Evolutionary conservation across 306 rosid species (phyloP).

Genomic region (Sechiopsis laciniata): DNA sequence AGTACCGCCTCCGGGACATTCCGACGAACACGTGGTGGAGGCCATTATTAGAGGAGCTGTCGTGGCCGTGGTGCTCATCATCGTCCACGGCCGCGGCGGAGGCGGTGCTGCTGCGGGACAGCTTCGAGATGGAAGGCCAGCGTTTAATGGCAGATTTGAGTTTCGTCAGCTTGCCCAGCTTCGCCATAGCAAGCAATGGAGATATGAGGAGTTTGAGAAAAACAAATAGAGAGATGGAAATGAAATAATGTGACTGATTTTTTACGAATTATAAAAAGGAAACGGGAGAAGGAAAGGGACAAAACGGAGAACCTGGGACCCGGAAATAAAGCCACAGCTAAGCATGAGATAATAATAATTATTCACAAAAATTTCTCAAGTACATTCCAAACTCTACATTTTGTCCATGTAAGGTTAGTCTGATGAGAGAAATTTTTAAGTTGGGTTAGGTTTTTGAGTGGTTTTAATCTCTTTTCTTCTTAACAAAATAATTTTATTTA

Average conservation of each 20-base stretch:
- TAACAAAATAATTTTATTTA: too few relatives aligned
- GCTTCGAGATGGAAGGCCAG: slow-evolving; percentile 70
- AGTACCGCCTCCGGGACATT: slow-evolving; percentile 60
- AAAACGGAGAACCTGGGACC: slow-evolving; percentile 10
- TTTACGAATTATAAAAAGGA: slow-evolving; percentile 1
- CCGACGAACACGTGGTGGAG: slow-evolving; percentile 68
- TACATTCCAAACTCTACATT: too few relatives aligned
- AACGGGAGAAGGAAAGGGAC: neutral
- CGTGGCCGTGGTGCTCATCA: too few relatives aligned
- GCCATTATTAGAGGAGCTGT: neutral
- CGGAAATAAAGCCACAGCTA: neutral
- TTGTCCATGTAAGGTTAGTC: too few relatives aligned
- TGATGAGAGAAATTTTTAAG: too few relatives aligned
- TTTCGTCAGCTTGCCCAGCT: slow-evolving; percentile 65
- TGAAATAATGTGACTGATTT: neutral
- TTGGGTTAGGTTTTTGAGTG: too few relatives aligned
- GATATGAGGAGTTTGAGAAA: neutral
- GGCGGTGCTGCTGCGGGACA: slow-evolving; percentile 42
- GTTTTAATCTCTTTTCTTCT: too few relatives aligned
- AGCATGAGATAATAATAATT: neutral
- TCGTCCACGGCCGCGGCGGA: slow-evolving; percentile 22
- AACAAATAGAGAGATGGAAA: neutral
- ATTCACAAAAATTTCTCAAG: too few relatives aligned
- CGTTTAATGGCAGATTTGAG: slow-evolving; percentile 76
- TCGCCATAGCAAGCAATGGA: slow-evolving; percentile 41